Evolutionary conservation across 2,329 filamentous ascomycete genomes (phyloP), one percentile per base, ranked within the genome.

Genomic region (Cordyceps militaris): DNA sequence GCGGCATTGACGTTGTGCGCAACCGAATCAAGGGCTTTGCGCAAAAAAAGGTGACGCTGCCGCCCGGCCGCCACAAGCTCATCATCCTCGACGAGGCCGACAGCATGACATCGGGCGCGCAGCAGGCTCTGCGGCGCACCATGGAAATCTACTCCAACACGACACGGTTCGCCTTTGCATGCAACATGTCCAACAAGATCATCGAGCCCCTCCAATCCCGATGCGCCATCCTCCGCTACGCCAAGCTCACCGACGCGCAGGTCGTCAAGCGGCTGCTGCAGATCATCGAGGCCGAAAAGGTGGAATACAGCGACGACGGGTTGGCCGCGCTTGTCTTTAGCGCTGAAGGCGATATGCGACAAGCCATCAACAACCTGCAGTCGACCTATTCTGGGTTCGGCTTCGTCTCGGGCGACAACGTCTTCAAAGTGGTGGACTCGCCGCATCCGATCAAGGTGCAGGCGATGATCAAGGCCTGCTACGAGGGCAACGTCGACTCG

Each of bases 91-190:
- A 99, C 73, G 94, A 99, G 77, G 94, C 94, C 59, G 94, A 99
- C 79, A 92, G 87, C 71, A 99, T 99, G 94, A 99, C 94, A 1
- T 89, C 89, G 24, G 94, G 94, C 55, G 94, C 94, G 2, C 94
- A 99, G 71, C 94, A 97, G 74, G 94, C 94, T 21, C 81, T 99
- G 36, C 84, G 94, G 64, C 82, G 94, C 61, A 99, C 94, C 0
- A 99, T 99, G 94, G 94, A 99, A 72, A 99, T 97, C 53, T 97
- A 97, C 76, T 95, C 91, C 43, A 87, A 91, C 62, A 99, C 94
- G 1, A 99, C 94, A 2, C 84, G 94, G 59, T 99, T 99, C 69
- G 94, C 94, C 0, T 99, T 99, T 68, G 94, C 94, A 2, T 99
- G 94, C 79, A 99, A 99, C 72, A 91, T 96, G 76, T 94, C 89